Evolutionary conservation across 2,329 filamentous ascomycete genomes (phyloP), one percentile per base, ranked within the genome.

Genomic region (Balansia obtecta): DNA sequence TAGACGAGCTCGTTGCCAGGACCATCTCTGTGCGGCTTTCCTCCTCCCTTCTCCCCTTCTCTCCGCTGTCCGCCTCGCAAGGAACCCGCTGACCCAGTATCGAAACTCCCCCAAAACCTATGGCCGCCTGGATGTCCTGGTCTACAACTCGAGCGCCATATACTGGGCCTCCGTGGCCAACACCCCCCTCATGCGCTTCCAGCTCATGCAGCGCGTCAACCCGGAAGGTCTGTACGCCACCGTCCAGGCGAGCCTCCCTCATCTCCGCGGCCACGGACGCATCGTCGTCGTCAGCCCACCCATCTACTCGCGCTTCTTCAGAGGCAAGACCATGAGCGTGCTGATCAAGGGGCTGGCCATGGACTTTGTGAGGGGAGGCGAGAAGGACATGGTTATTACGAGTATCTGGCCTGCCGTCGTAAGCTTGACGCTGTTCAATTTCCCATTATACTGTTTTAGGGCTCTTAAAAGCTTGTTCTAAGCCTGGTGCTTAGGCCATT

Each of bases 281-380:
- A 79, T 94, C 54, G 70, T 94, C 44, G 85, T 93, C 50, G 84
- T 94, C 50, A 86, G 82, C 60, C 88, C 88, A 22, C 88, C 88
- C 1, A 90, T 94, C 51, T 94, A 94, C 66, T 85, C 80, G 55
- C 75, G 88, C 32, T 94, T 94, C 66, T 90, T 93, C 65, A 70
- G 85, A 20, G 88, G 88, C 11, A 94, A 94, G 74, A 86, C 87
- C 43, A 94, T 94, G 88, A 85, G 79, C 58, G 85, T 91, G 3
- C 63, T 94, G 43, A 88, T 85, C 0, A 87, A 88, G 62, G 88
- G 88, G 0, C 69, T 94, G 13, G 86, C 85, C 0, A 88, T 93
- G 83, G 88, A 94, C 58, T 87, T 86, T 61, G 51, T 32, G 37
- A 49, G 51, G n/a, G 69, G 78, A 56, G 71, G 88, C 33, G 74